phyloP scores from a whole-genome alignment of 176 grass and related monocot genomes.

The Tillandsia leiboldiana region DNA sequence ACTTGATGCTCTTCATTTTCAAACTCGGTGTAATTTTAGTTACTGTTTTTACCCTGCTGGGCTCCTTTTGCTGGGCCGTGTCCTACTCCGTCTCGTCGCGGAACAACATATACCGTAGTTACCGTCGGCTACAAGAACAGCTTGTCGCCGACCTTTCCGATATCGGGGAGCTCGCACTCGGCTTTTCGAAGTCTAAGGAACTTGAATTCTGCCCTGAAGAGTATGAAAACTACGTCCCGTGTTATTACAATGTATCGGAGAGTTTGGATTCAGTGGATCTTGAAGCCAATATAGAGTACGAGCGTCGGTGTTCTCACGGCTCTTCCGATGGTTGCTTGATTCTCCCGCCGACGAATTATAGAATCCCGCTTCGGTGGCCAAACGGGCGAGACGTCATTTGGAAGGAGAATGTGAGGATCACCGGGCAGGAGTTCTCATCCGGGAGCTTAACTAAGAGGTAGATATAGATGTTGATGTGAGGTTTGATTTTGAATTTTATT shows the following conservation, averaged over 20 bases:
- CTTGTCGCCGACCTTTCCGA: slow-evolving; percentile 15
- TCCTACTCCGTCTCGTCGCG: slow-evolving; percentile 10
- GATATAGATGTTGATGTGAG: neutral
- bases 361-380: slow-evolving; percentile 27
- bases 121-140: slow-evolving; percentile 21
- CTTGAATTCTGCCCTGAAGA: slow-evolving; percentile 22
- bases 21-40: slow-evolving; percentile 7
- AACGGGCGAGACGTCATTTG: slow-evolving; percentile 23
- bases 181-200: slow-evolving; percentile 11
- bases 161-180: slow-evolving; percentile 19
- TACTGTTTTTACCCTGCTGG: neutral
- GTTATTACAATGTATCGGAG: slow-evolving; percentile 23
- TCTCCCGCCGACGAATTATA: slow-evolving; percentile 24
- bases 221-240: slow-evolving; percentile 21
- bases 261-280: slow-evolving; percentile 15
- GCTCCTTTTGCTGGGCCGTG: slow-evolving; percentile 19
- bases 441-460: slow-evolving; percentile 29
- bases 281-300: neutral
- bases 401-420: slow-evolving; percentile 26
- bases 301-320: slow-evolving; percentile 4
- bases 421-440: slow-evolving; percentile 24
- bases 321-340: slow-evolving; percentile 7
- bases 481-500: neutral
- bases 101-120: slow-evolving; percentile 7
- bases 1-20: slow-evolving; percentile 5